Base-by-base conservation (phyloP, 768 basidiomycete species). In the Suillus subaureus region DNA sequence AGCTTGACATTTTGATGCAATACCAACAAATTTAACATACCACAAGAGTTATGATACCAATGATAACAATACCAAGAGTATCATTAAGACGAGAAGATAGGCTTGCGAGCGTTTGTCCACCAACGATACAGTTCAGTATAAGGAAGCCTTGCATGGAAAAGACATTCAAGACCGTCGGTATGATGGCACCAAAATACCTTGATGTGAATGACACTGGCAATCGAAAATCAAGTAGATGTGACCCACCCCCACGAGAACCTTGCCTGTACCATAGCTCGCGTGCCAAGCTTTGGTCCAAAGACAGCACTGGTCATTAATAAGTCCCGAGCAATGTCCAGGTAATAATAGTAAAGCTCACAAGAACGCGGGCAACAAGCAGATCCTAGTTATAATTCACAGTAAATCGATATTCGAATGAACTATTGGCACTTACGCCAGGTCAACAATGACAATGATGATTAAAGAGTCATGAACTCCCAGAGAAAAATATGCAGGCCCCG, bases 121-220 rank as follows among this genome's bases (percentile, higher is more conserved):
- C 89, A 21, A 88, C 78, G 67, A 90, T 89, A 66, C 81, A 82
- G 67, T 86, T 87, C 33, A 90, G 71, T 35, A 88, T 79, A 69
- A 85, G 78, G 73, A 86, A 90, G 0, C 88, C 87, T 69, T 83
- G 73, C 78, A 85, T 80, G 0, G 80, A 78, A n/a, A 83, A 73
- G 16, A 85, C 78, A 67, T 87, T 85, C 47, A 87, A 76, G 37
- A 78, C 71, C 68, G 82, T 84, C 13, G 80, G 79, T 61, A 82
- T 66, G 47, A 78, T 72, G 3, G 77, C 75, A 4, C 78, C 80
- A 49, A 78, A 80, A 61, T 80, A 81, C 15, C 83, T 83, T 64
- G 37, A 31, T 26, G 61, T 26, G 6, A 13, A 61, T 31, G 4
- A 63, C 21, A 28, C 15, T 58, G 26, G 61, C 21, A 33, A 23